Evolutionary conservation across 2,329 filamentous ascomycete genomes (phyloP).

Genomic region (Ophiostoma pallidulum): DNA sequence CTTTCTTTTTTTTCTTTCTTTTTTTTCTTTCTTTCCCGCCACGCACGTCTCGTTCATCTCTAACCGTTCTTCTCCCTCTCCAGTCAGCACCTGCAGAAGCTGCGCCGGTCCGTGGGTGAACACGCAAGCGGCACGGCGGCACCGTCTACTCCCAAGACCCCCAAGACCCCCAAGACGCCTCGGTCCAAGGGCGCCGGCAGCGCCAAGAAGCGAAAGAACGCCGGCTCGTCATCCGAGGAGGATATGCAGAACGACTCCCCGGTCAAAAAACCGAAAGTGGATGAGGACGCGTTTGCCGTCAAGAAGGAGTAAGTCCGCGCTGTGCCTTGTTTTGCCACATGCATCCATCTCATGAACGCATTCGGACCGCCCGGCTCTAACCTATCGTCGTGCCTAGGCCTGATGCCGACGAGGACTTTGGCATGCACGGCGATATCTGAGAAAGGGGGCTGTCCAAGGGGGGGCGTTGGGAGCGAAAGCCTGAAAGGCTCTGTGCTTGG

Average conservation of each 20-base stretch:
- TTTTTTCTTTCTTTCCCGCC: background rate
- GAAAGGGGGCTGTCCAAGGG: no score
- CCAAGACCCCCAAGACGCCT: conserved; percentile 5
- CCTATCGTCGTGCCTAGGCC: no score
- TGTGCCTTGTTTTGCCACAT: background rate
- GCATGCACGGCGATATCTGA: no score
- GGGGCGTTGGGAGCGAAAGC: no score
- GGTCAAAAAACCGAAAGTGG: no score
- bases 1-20: background rate
- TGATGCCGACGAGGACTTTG: no score
- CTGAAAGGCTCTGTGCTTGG: no score
- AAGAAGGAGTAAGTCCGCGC: conserved; percentile 12
- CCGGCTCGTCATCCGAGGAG: no score
- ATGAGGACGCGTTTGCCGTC: conserved; percentile 1
- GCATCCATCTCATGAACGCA: no score
- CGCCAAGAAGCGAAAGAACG: background rate
- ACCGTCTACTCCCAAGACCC: conserved; percentile 12
- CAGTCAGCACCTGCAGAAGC: conserved; percentile 29
- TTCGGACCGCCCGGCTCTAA: no score
- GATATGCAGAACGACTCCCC: no score
- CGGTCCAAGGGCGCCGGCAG: conserved; percentile 13
- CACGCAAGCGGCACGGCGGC: conserved; percentile 12
- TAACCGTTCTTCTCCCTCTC: background rate
- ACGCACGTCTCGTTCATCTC: no score
- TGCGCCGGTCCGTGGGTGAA: conserved; percentile 25